Base-by-base conservation (phyloP, 2,329 filamentous ascomycete genomes). In the Tolypocladium tundrense region DNA sequence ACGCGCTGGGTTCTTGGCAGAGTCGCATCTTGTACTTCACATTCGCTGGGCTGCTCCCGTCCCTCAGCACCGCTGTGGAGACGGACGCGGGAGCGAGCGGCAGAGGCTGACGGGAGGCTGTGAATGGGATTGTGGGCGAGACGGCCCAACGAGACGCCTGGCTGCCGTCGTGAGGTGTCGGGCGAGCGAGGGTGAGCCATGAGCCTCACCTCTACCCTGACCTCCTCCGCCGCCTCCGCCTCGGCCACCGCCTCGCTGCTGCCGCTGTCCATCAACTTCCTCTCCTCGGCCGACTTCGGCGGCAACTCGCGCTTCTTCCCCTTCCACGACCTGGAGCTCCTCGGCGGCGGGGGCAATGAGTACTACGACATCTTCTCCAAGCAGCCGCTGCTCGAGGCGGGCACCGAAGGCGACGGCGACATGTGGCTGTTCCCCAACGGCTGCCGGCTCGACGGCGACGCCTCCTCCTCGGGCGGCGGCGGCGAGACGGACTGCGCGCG, bases 231-330 rank as follows among this genome's bases (percentile, higher is more conserved):
- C 10, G 37, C 37, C 48, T 50, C 58, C 8, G 41, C 52, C 31
- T 41, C 48, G 10, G 24, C 27, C 45, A 10, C 54, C 5, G n/a
- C 45, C 27, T 21, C 48, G 16, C 48, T 40, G 13, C 48, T 27
- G 48, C 57, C 56, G 45, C 58, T 72, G 21, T 65, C 61, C 13
- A 61, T 73, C 41, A 60, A 55, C 43, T 53, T 70, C 50, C 58
- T 73, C 56, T 65, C 45, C 24, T 50, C 63, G 40, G 54, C 61
- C 53, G 63, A 61, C 57, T 66, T 73, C 16, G 67, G 68, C 24
- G 70, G 69, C 58, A 69, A 68, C 5, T 66, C 66, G 0, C 68
- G 71, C 63, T 74, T 74, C 62, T 74, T 69, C 58, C 72, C 72
- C 27, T 74, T 73, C 50, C 60, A 70, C 55, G 71, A 73, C 60